phyloP scores from a whole-genome alignment of 441 rosid species.

The Erodium chrysanthum region DNA sequence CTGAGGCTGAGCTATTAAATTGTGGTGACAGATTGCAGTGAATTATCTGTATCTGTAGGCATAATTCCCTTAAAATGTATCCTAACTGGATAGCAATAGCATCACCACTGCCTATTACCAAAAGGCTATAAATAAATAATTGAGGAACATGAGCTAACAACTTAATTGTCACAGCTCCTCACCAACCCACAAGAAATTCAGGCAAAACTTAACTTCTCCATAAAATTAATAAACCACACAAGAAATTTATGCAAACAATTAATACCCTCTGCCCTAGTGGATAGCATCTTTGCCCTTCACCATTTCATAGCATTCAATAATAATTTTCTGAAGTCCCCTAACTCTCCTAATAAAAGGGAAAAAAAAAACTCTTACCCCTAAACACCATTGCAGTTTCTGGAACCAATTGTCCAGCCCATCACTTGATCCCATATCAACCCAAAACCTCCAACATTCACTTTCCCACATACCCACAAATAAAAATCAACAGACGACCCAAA shows the following conservation, averaged over 20 bases:
- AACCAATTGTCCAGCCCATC: neutral
- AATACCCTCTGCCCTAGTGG: conserved; percentile 5
- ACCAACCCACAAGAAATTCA: too few relatives aligned
- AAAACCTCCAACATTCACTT: neutral
- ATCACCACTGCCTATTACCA: neutral
- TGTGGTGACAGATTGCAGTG: neutral
- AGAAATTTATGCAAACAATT: conserved; percentile 17
- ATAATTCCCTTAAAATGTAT: neutral
- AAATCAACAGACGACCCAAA: conserved; percentile 7
- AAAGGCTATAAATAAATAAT: conserved; percentile 1
- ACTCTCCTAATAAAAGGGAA: neutral
- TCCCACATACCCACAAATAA: neutral
- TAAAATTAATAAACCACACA: conserved; percentile 18
- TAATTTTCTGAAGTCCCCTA: neutral
- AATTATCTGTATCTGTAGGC: neutral
- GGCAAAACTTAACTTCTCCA: neutral
- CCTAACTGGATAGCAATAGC: neutral
- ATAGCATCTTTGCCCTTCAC: conserved; percentile 5
- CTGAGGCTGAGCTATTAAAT: neutral
- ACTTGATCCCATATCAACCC: neutral
- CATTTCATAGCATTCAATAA: neutral
- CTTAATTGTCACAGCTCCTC: too few relatives aligned
- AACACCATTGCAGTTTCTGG: neutral
- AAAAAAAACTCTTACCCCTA: neutral
- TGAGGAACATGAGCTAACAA: too few relatives aligned